phyloP scores from a whole-genome alignment of 257 asterid genomes.

The Solanum peruvianum region DNA sequence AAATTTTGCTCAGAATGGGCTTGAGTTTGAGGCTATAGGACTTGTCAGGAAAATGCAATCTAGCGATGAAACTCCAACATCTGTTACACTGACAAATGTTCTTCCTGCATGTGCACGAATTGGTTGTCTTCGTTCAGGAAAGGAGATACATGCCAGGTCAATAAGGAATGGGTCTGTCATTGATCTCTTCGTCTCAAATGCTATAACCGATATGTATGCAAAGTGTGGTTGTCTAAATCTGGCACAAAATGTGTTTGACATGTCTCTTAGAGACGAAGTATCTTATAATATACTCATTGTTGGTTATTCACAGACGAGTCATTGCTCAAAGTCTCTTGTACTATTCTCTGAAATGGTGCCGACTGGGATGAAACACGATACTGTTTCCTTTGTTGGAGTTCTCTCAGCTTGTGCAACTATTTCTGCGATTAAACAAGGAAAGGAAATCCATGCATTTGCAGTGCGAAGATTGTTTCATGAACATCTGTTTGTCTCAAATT shows the following conservation, averaged over 20 bases:
- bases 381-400: conserved; percentile 52
- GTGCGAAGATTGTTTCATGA: conserved; percentile 32
- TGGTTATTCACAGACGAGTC: conserved; percentile 48
- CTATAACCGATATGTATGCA: conserved; percentile 62
- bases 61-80: conserved; percentile 38
- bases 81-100: conserved; percentile 49
- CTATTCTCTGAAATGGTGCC: conserved; percentile 58
- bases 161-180: conserved; percentile 21
- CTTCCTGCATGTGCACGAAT: conserved; percentile 71
- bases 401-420: conserved; percentile 64
- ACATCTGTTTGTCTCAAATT: conserved; percentile 54
- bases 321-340: conserved; percentile 28
- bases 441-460: conserved; percentile 58
- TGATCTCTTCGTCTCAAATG: conserved; percentile 63
- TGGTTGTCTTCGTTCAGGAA: conserved; percentile 37
- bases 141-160: conserved; percentile 57
- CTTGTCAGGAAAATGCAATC: conserved; percentile 50
- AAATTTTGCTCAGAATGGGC: conserved; percentile 50
- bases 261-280: conserved; percentile 44
- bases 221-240: conserved; percentile 45
- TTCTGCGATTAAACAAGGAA: conserved; percentile 56
- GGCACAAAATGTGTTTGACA: conserved; percentile 33
- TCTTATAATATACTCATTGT: conserved; percentile 56
- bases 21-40: conserved; percentile 32
- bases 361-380: conserved; percentile 33